Base-by-base conservation (phyloP, 2,329 filamentous ascomycete species). In the Tricladium varicosporioides region DNA sequence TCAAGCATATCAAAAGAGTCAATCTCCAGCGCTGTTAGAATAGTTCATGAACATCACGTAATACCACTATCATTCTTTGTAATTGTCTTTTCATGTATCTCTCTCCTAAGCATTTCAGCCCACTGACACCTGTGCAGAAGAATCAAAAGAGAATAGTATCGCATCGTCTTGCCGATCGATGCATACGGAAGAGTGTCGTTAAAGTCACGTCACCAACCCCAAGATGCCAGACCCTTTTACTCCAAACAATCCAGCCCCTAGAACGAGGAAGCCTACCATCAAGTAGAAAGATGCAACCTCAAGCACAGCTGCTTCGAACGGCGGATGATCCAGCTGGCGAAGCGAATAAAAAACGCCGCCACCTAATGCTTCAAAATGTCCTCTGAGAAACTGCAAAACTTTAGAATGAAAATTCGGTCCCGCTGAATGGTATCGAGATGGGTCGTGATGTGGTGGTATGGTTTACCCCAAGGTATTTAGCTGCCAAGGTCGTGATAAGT, bases 141-240 rank as follows among this genome's bases (percentile, higher is more conserved):
- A 27, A 32, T 15, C 36, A 19, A 48, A 48, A 54, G 48, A 31
- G 42, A 53, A 51, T 11, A 56, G 45, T 33, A 53, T 14, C 43
- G 46, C 40, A 18, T 47, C 27, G 49, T 51, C 19, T 53, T 8
- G 22, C 46, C 36, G 16, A 22, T 45, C n/a, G 36, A 22, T 19
- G 16, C 22, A 45, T 43, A 16, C 33, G 8, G 31, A 54, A 46
- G 44, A n/a, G 22, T 50, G 18, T 40, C 43, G 44, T 52, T 19
- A 54, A 50, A 54, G 54, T 27, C 22, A 27, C 22, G 22, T 27
- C 22, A 27, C 22, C 22, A 54, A 48, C 52, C 50, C 45, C 36
- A 60, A 61, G 49, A 67, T 67, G 63, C 63, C 58, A 61, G 56
- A 54, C 58, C 62, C 56, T 67, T 51, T 51, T 65, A 65, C 63